Base-by-base conservation (phyloP, 2,329 filamentous ascomycete genomes). In the Aspergillus tamarii region DNA sequence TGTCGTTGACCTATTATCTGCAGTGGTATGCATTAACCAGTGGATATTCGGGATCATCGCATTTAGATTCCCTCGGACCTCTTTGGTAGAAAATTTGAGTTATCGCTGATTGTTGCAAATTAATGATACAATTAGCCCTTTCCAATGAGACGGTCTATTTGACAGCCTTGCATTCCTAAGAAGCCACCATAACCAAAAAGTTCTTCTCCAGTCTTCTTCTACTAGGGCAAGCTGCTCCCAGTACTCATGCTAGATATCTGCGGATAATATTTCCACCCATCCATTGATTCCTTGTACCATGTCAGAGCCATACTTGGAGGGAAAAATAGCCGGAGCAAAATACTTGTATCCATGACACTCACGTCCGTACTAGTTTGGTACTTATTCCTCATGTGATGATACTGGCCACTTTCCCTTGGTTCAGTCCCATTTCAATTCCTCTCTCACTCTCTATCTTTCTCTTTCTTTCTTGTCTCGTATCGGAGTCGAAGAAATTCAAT, bases 301-400 rank as follows among this genome's bases (percentile, higher is more conserved):
- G 19, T 48, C 45, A 14, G 23, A 48, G 12, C 60, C 56, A 60
- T 64, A 57, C 63, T 53, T 30, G 23, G 19, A 43, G 26, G 16
- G 16, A 16, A 56, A 56, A 60, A 36, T 57, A 61, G 19, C 34
- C 36, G 41, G 36, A 34, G 26, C 32, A 26, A 52, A 34, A 45
- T 50, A 32, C 57, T 39, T 36, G 45, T 23, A 21, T 23, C 21
- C 26, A 36, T 59, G 12, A 48, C 21, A 50, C 26, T 30, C 46
- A 50, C 46, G 16, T 10, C 8, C 10, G 6, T 19, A 19, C 48
- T 28, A 50, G 19, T 7, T 8, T 26, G 43, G 21, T 26, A 14
- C 45, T 46, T 23, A 2, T 12, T 12, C 14, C 4, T 36, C 36
- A 26, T 7, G 21, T 30, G 21, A 19, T 50, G 12, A 32, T n/a